These are phyloP conservation scores for Diplodia mutila DNA, from an alignment of 2,329 filamentous ascomycete species.

Conservation along the genomic window DNA sequence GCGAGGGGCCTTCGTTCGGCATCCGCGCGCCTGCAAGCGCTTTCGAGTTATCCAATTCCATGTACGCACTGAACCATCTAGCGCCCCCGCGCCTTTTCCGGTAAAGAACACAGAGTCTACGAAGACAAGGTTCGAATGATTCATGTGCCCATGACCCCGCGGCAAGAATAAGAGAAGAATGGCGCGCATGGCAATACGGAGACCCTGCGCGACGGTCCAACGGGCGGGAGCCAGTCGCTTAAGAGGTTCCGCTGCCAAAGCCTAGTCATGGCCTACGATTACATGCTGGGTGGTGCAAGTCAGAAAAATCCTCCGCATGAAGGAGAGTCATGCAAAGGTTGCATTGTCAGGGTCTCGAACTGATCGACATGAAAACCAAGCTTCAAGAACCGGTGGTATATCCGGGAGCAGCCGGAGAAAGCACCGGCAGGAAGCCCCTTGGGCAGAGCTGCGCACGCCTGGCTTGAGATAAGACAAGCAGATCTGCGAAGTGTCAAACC, in stretches of 20 bases:
- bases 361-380: slow-evolving; percentile 1
- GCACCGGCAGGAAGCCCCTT: not conserved
- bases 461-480: not conserved
- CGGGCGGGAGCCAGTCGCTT: not conserved
- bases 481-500: not conserved
- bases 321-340: not conserved
- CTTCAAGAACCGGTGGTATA: not conserved
- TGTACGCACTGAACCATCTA: not conserved
- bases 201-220: not conserved
- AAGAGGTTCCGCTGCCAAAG: not conserved
- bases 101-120: not conserved
- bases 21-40: not conserved
- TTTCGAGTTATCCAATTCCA: not conserved
- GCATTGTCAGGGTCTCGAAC: not conserved
- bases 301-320: not conserved
- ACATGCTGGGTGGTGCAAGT: not conserved
- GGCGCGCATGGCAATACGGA: not conserved
- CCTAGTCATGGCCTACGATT: not conserved
- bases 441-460: not conserved
- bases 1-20: no score
- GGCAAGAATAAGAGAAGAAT: not conserved
- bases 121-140: not conserved
- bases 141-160: not conserved
- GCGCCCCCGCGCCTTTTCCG: not conserved
- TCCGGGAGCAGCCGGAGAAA: not conserved